Base-by-base conservation (phyloP, 108 stramenopile genomes). In the Asterionellopsis glacialis region DNA sequence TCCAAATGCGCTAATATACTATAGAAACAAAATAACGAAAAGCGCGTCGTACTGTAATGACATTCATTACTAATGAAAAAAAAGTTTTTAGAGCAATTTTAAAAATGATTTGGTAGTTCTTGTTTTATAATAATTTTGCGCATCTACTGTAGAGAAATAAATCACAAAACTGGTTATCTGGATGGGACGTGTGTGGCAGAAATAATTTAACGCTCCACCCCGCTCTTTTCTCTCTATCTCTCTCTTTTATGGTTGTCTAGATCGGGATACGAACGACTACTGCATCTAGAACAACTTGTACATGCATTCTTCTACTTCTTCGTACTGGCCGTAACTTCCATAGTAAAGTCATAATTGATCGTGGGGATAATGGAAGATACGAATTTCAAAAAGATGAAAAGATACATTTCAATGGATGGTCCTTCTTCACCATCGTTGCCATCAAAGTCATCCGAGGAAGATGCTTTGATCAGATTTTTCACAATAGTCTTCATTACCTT, bases 301-400 rank as follows among this genome's bases (percentile, higher is more conserved):
- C 33, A 33, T 33, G 33, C n/a, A n/a, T n/a, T n/a, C 13, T 16
- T 12, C 45, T 67, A 75, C 39, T 87, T 84, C 49, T 70, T 69
- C 4, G 88, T 93, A 45, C 80, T 79, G 33, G 88, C 88, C 11
- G 82, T 80, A 41, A 98, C 98, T 45, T 96, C 94, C 87, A 91
- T 90, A 21, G 99, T 99, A 68, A 96, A 98, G 79, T 99, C 99
- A 74, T 98, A 99, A 67, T 93, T 95, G 53, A 99, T 98, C 11
- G 98, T 99, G 6, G 99, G 99, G 57, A 98, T 95, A 64, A 99
- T 97, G 58, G 81, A 82, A 53, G 82, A 84, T 21, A 99, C 96
- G 68, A 99, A 99, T 70, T 99, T 99, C 28, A 99, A 80, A 68
- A 99, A 99, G 56, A 98, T 93, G 69, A 98, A 98, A 47, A 99